Evolutionary conservation across 2,329 filamentous ascomycete species (phyloP), one percentile per base, ranked within the genome.

Genomic region (Colletotrichum sp.): DNA sequence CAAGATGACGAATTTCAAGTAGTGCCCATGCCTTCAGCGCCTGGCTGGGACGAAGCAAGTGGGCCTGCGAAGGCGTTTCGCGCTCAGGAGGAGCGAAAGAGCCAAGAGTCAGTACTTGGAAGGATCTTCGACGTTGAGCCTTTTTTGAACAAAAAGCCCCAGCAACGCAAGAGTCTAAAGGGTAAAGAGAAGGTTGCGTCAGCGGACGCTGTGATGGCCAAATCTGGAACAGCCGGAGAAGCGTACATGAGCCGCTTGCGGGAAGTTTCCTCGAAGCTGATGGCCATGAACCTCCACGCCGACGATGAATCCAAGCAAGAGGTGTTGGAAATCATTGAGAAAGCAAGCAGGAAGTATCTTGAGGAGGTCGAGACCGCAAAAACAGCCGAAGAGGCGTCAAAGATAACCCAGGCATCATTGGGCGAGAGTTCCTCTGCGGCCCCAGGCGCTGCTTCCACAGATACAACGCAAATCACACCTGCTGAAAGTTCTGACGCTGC

Each of bases 1-100:
- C 82, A 86, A 32, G 89, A 92, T 49, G 89, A 91, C 72, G 90
- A 92, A 16, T 89, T 91, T 73, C 86, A 89, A 69, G 85, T 87
- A 10, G 80, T 86, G 8, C 85, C 87, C 1, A 78, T 82, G 62
- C 72, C 79, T 28, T 65, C 79, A 30, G 68, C 77, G 7, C 69
- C 75, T 13, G 65, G 68, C 24, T 78, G 77, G 77, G 76, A 77
- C 21, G 77, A 78, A 24, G 79, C 80, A 24, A 86, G 81, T 68
- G 85, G 84, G 3, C 85, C 88, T 5, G 86, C 86, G 13, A 90
- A 88, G 76, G 83, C 82, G 0, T 87, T 88, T 67, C 85, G 86
- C 16, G 89, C 89, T 0, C 87, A 89, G 63, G 88, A 92, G 79
- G 89, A 91, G 79, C 87, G 87, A 59, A 91, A 89, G 77, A 82